phyloP scores from a whole-genome alignment of 2,329 filamentous ascomycete genomes.

The Fusarium fracticaudum region DNA sequence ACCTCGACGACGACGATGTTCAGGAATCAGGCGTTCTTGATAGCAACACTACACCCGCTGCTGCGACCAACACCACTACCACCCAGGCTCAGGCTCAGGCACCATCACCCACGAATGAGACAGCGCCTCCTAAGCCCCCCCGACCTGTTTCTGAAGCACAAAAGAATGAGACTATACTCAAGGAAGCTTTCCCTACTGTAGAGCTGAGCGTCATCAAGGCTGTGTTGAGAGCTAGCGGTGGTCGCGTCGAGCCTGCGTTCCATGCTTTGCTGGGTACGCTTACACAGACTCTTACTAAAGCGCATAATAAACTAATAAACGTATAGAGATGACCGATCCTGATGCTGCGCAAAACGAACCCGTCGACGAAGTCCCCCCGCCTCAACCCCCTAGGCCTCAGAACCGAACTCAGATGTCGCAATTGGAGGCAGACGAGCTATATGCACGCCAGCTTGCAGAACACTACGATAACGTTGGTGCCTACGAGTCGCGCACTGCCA shows the following conservation, averaged over 20 bases:
- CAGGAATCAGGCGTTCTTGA: slow-evolving; percentile 67
- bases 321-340: slow-evolving; percentile 79
- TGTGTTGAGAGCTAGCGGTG: slow-evolving; percentile 84
- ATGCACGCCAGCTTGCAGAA: slow-evolving; percentile 91
- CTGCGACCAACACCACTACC: slow-evolving; percentile 40
- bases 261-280: slow-evolving; percentile 84
- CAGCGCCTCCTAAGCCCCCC: slow-evolving; percentile 82
- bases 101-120: slow-evolving; percentile 49
- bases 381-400: slow-evolving; percentile 82
- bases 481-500: slow-evolving; percentile 66
- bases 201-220: slow-evolving; percentile 86
- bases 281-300: background rate
- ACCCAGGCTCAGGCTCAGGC: slow-evolving; percentile 20
- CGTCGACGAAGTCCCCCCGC: slow-evolving; percentile 70
- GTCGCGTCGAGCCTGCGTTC: slow-evolving; percentile 91
- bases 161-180: slow-evolving; percentile 87
- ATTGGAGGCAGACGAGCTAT: slow-evolving; percentile 88
- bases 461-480: slow-evolving; percentile 77
- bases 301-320: slow-evolving; percentile 17
- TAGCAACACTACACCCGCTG: slow-evolving; percentile 38
- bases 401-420: slow-evolving; percentile 75
- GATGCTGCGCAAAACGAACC: slow-evolving; percentile 67
- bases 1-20: slow-evolving; percentile 76
- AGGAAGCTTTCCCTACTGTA: slow-evolving; percentile 91
- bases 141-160: slow-evolving; percentile 83